phyloP scores from a whole-genome alignment of 2,329 filamentous ascomycete genomes.

The Colletotrichum sp. region DNA sequence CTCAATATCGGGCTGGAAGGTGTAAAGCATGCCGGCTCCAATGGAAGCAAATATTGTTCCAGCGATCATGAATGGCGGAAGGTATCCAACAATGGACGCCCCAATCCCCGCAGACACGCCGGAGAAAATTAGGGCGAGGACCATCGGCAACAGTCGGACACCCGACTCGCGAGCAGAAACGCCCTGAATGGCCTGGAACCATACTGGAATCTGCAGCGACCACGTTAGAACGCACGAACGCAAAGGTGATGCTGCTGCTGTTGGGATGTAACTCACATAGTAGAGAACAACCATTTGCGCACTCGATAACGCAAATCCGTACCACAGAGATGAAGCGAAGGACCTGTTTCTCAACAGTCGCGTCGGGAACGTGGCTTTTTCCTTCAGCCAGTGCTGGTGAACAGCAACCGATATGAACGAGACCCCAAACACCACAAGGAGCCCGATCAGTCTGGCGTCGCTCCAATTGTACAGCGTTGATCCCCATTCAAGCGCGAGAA shows the following conservation, averaged over 20 bases:
- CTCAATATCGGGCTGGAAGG: neutral
- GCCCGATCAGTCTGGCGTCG: neutral
- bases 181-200: constrained; percentile 51
- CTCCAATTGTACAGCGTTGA: constrained; percentile 33
- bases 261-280: neutral
- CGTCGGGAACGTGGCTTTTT: neutral
- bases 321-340: neutral
- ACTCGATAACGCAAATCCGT: neutral
- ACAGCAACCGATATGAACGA: neutral
- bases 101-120: neutral
- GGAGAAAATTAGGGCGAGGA: constrained; percentile 28
- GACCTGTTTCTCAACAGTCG: neutral
- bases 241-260: neutral
- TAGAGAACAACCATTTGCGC: constrained; percentile 3
- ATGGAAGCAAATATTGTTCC: neutral
- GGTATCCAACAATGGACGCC: neutral
- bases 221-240: neutral
- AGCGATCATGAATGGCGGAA: neutral
- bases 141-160: constrained; percentile 42
- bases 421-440: neutral
- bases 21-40: neutral
- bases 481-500: constrained; percentile 50
- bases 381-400: neutral
- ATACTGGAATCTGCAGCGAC: constrained; percentile 39
- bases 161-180: constrained; percentile 43